These are phyloP conservation scores for Boletus pseudopeckii DNA, from an alignment of 768 basidiomycete species.

Conservation along the genomic window DNA sequence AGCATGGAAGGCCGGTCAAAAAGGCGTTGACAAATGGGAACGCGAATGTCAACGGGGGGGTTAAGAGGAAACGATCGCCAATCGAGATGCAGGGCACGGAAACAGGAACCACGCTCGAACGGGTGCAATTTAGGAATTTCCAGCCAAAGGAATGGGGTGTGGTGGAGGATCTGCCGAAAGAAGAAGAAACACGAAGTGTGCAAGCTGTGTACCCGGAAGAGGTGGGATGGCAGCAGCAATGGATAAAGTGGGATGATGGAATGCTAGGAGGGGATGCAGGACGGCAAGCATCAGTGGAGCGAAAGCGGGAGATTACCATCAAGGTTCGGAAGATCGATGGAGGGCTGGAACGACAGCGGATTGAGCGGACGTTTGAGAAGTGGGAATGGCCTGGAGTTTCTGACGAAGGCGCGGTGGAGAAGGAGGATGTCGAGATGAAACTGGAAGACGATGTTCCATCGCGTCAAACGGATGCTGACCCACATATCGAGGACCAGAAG, in stretches of 20 bases:
- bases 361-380: constrained; percentile 64
- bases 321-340: constrained; percentile 54
- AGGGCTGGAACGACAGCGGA: constrained; percentile 67
- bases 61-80: constrained; percentile 41
- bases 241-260: constrained; percentile 36
- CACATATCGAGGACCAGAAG: constrained; percentile 1
- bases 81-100: constrained; percentile 11
- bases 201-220: constrained; percentile 40
- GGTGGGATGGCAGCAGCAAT: constrained; percentile 44
- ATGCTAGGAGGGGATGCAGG: constrained; percentile 29
- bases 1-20: constrained; percentile 26
- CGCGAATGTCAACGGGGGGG: constrained; percentile 22
- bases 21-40: constrained; percentile 25
- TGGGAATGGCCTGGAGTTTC: constrained; percentile 52
- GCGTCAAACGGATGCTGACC: constrained; percentile 4
- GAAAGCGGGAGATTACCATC: constrained; percentile 47
- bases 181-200: constrained; percentile 37
- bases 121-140: constrained; percentile 58
- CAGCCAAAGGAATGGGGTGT: constrained; percentile 65
- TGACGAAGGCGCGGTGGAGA: constrained; percentile 1
- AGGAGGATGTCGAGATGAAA: constrained; percentile 32
- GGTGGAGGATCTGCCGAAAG: constrained; percentile 40
- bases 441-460: constrained; percentile 14
- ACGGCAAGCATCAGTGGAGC: constrained; percentile 39
- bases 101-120: constrained; percentile 16